phyloP scores from a whole-genome alignment of 441 rosid species.

The Kokia cookei region DNA sequence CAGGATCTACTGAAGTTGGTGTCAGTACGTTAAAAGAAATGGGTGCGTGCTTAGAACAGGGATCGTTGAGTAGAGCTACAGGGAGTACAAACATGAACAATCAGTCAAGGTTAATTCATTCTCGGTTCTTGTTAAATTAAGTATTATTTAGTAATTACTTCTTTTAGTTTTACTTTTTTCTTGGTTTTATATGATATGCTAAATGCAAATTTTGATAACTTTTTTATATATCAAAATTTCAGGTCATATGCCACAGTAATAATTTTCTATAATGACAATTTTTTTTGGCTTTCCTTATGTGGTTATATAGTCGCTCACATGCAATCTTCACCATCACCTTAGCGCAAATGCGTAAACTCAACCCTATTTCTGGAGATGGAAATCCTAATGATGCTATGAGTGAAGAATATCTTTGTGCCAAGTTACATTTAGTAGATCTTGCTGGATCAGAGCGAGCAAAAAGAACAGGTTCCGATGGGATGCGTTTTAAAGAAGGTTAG shows the following conservation, averaged over 20 bases:
- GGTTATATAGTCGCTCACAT: conserved; percentile 82
- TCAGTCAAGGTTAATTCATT: conserved; percentile 65
- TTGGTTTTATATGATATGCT: too few relatives aligned
- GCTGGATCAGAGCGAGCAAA: conserved; percentile 99
- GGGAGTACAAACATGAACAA: conserved; percentile 99
- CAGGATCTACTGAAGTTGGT: conserved; percentile 91
- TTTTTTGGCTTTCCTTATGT: conserved; percentile 6
- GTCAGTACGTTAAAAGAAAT: conserved; percentile 79
- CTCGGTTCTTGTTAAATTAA: neutral
- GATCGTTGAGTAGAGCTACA: conserved; percentile 89
- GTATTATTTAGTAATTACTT: neutral
- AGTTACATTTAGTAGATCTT: conserved; percentile 96
- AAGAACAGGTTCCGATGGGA: conserved; percentile 95
- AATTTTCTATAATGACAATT: neutral
- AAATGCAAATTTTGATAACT: too few relatives aligned
- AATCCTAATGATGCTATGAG: conserved; percentile 52
- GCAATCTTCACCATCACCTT: conserved; percentile 96
- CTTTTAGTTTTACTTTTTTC: neutral
- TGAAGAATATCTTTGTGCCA: conserved; percentile 95
- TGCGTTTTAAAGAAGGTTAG: conserved; percentile 97
- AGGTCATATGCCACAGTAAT: neutral
- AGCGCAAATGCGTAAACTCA: conserved; percentile 87
- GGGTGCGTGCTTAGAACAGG: conserved; percentile 93
- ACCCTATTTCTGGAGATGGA: conserved; percentile 55
- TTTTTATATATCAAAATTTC: neutral